Evolutionary conservation across 2,329 filamentous ascomycete genomes (phyloP).

Genomic region (Thelonectria discophora): DNA sequence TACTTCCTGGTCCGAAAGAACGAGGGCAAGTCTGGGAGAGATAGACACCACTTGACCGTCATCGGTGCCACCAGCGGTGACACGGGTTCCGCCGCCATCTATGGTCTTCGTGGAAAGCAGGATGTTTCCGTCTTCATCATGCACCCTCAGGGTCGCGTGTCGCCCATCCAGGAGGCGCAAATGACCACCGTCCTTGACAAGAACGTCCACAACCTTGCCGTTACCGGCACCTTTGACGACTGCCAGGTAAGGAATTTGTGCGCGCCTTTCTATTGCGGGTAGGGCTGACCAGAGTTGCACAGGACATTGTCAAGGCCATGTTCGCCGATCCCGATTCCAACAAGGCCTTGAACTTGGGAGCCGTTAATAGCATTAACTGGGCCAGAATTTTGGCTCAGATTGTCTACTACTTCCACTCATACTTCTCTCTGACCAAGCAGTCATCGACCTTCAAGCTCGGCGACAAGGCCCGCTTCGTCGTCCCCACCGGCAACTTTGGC

Average conservation of each 20-base stretch:
- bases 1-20: constrained; percentile 84
- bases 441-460: constrained; percentile 68
- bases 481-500: constrained; percentile 96
- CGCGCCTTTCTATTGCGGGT: background rate
- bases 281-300: background rate
- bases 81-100: constrained; percentile 94
- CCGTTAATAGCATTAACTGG: constrained; percentile 98
- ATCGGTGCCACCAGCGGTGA: constrained; percentile 88
- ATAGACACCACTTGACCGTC: constrained; percentile 83
- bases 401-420: constrained; percentile 95
- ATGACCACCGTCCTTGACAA: constrained; percentile 93
- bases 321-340: constrained; percentile 90
- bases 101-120: constrained; percentile 93
- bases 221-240: constrained; percentile 93
- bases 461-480: constrained; percentile 82
- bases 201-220: constrained; percentile 92
- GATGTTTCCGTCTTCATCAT: constrained; percentile 97
- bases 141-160: constrained; percentile 89
- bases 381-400: constrained; percentile 95
- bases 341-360: constrained; percentile 81
- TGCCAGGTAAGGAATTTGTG: constrained; percentile 71
- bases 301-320: constrained; percentile 83
- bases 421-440: constrained; percentile 78
- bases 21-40: constrained; percentile 56
- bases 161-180: constrained; percentile 92